Evolutionary conservation across 306 rosid genomes (phyloP), one percentile per base, ranked within the genome.

Genomic region (Fagus sylvatica): DNA sequence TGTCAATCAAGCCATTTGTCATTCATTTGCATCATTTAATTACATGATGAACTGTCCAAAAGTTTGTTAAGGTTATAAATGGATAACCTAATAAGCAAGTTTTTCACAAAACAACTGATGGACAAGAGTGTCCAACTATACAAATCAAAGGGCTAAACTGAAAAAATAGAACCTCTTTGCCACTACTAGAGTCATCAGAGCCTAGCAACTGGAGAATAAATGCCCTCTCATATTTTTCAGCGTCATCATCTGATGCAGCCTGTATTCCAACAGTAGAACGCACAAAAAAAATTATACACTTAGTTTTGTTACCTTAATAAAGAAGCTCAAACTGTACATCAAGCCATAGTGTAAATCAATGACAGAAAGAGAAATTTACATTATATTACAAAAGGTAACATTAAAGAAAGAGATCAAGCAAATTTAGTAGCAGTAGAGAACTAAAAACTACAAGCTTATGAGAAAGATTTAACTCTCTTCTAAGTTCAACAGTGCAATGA

Each of bases 141-240:
- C 48, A 37, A 65, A 65, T 16, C 49, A 65, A 40, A 72, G 57
- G 78, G 72, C 41, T 77, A 28, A 75, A 82, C 77, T 61, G 41
- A 75, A 78, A 41, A 76, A 79, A 64, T 39, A 83, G 73, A 74
- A 94, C 98, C 99, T 95, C 98, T 83, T 90, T 87, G 82, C 90
- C 84, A 61, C 78, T 81, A 72, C 78, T 79, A 56, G 89, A 81
- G 69, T 77, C 83, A 77, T 91, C 94, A 81, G 87, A 74, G n/a
- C 85, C 84, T 19, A 87, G 73, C 56, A 96, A 89, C 86, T 86
- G 96, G 46, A 96, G 87, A 81, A 93, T 69, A 85, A 96, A 93
- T n/a, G 92, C 93, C 85, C 93, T 91, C 88, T 93, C 99, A 80
- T 69, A 82, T 57, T 88, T 86, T 76, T 87, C 95, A 70, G 89